phyloP scores from a whole-genome alignment of 192 early-diverging fungal genomes.

The Linnemannia zychae region DNA sequence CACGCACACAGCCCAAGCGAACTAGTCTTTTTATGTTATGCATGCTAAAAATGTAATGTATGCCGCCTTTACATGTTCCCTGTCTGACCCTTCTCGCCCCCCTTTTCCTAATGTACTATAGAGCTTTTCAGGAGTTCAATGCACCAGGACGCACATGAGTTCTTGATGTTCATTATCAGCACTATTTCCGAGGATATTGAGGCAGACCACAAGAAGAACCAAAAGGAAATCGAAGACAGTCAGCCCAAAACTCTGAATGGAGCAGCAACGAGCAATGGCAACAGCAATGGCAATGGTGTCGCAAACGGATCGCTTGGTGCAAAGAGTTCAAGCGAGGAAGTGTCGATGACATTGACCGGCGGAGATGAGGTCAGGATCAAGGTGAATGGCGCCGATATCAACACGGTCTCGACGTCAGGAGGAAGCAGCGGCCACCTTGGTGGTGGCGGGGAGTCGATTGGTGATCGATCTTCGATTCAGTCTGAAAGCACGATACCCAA shows the following conservation, averaged over 20 bases:
- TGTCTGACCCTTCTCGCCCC: not conserved
- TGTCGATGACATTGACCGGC: constrained; percentile 37
- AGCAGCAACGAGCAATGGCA: constrained; percentile 15
- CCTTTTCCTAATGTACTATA: constrained; percentile 44
- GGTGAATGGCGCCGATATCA: constrained; percentile 46
- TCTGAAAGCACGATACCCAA: constrained; percentile 52
- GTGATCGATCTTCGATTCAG: constrained; percentile 51
- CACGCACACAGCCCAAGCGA: not conserved
- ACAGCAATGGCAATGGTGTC: constrained; percentile 13
- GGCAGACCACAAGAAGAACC: constrained; percentile 71
- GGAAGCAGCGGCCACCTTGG: constrained; percentile 26
- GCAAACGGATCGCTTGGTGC: constrained; percentile 1
- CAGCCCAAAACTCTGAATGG: constrained; percentile 16
- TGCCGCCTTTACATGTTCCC: constrained; percentile 18
- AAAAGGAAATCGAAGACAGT: constrained; percentile 40
- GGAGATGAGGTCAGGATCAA: constrained; percentile 54
- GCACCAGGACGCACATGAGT: constrained; percentile 99
- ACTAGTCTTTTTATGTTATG: not conserved
- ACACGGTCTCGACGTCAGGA: constrained; percentile 24
- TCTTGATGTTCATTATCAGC: constrained; percentile 95
- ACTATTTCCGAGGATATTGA: constrained; percentile 90
- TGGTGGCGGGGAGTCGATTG: constrained; percentile 32
- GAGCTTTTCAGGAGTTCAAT: constrained; percentile 93
- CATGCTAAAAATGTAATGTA: constrained; percentile 15
- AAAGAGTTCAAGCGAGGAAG: constrained; percentile 31